Conservation (phyloP, 108 stramenopile species). For the Seminavis robusta region DNA sequence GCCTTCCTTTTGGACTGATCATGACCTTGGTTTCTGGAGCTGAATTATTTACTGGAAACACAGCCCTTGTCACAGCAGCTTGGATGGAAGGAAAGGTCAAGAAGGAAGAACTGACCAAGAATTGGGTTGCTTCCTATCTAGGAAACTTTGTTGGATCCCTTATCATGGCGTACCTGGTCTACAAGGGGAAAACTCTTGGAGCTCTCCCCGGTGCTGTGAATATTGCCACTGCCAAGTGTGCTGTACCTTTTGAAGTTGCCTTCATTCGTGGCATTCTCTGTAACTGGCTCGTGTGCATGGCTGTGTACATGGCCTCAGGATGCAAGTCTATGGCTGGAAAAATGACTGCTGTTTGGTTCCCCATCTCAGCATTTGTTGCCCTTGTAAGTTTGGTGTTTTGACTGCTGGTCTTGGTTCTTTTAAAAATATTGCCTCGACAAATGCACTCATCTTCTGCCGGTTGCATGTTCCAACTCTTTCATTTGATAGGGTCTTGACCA, state of each 20-base stretch:
- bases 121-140: conserved; percentile 68
- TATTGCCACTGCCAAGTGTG: conserved; percentile 80
- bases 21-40: conserved; percentile 82
- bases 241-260: conserved; percentile 72
- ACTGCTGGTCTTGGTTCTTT: not conserved
- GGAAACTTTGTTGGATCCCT: conserved; percentile 89
- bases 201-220: conserved; percentile 62
- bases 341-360: conserved; percentile 80
- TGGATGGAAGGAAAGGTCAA: conserved; percentile 71
- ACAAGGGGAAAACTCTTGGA: conserved; percentile 69
- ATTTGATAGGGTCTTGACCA: conserved; percentile 95
- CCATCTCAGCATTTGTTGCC: conserved; percentile 88
- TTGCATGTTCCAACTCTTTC: too few relatives aligned
- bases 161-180: conserved; percentile 75
- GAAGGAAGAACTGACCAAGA: conserved; percentile 51
- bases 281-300: conserved; percentile 97
- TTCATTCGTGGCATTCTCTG: conserved; percentile 91
- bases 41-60: conserved; percentile 69
- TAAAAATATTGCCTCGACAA: not conserved
- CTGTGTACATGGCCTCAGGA: conserved; percentile 78
- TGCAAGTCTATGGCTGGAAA: conserved; percentile 29
- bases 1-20: conserved; percentile 86
- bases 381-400: not conserved
- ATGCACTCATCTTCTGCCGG: too few relatives aligned
- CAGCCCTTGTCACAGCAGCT: conserved; percentile 74